These are phyloP conservation scores for Pouteria glomerata DNA, from an alignment of 148 eudicot genomes.

Conservation along the genomic window DNA sequence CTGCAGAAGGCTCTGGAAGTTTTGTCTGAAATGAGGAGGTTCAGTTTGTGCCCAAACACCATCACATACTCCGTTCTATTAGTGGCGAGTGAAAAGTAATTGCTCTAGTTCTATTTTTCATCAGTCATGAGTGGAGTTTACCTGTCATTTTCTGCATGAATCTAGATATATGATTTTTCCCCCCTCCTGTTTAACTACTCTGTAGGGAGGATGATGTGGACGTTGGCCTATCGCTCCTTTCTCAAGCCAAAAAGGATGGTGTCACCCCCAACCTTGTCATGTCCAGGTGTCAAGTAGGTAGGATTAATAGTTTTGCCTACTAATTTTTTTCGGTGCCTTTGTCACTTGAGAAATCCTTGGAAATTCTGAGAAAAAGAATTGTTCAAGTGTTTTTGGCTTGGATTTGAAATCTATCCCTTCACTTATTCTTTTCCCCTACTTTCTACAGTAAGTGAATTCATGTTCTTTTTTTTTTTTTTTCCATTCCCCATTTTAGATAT, in stretches of 20 bases:
- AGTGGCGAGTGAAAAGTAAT: slow-evolving; percentile 90
- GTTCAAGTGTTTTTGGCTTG: background rate
- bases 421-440: no score
- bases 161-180: background rate
- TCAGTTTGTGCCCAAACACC: slow-evolving; percentile 64
- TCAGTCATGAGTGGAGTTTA: background rate
- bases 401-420: background rate
- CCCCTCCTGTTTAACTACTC: slow-evolving; percentile 3
- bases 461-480: background rate
- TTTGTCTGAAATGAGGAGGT: slow-evolving; percentile 62
- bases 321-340: background rate
- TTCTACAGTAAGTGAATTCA: background rate
- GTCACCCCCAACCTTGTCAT: slow-evolving; percentile 71
- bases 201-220: slow-evolving; percentile 79
- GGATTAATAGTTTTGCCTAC: slow-evolving; percentile 11
- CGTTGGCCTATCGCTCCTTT: slow-evolving; percentile 63
- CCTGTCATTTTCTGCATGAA: background rate
- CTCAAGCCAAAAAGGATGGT: slow-evolving; percentile 76
- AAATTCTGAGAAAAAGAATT: background rate
- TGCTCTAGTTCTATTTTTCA: slow-evolving; percentile 12
- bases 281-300: slow-evolving; percentile 84
- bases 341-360: background rate
- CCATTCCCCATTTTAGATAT: no score
- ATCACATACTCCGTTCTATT: slow-evolving; percentile 85
- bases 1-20: slow-evolving; percentile 67